Base-by-base conservation (phyloP, 2,329 filamentous ascomycete genomes). In the Monosporascus ibericus region DNA sequence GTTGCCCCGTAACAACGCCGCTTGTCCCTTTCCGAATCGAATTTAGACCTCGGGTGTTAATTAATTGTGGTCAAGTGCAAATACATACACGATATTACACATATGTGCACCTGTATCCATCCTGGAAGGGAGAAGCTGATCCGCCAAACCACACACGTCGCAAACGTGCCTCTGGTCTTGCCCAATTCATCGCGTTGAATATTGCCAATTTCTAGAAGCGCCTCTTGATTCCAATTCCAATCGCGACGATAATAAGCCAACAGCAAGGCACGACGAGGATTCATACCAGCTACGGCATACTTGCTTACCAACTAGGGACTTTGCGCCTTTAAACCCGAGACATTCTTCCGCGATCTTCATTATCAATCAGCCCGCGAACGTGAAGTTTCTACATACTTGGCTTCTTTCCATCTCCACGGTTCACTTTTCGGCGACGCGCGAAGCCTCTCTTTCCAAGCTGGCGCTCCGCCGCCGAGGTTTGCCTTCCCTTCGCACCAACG, bases 391-490 rank as follows among this genome's bases (percentile, higher is more conserved):
- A n/a, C 22, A 15, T 9, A n/a, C 25, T 47, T 30, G 14, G 22
- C 47, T 48, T 48, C 34, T 38, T 20, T 36, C 25, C 36, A 36
- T 36, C 25, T n/a, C 18, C 38, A n/a, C 47, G 37, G 24, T 42
- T 14, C 39, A 24, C 39, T 6, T 42, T 20, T 42, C 8, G 22
- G 22, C 20, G 39, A 42, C 39, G 39, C 18, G 18, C 14, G 17
- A 18, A 14, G 18, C 39, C n/a, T 25, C 48, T 40, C 37, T 42
- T 52, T 38, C 34, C 34, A 30, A 47, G 24, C 49, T 27, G 48
- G 50, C 55, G 55, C 49, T 49, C 44, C 39, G 22, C 51, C 47
- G 46, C 48, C 24, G 40, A 27, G 34, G 51, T 52, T 54, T 18
- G 38, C 49, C 55, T 54, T 30, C 17, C 50, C 44, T 14, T 48